phyloP scores from a whole-genome alignment of 1,139 yeast genomes.

The Geotrichum macrosporum region DNA sequence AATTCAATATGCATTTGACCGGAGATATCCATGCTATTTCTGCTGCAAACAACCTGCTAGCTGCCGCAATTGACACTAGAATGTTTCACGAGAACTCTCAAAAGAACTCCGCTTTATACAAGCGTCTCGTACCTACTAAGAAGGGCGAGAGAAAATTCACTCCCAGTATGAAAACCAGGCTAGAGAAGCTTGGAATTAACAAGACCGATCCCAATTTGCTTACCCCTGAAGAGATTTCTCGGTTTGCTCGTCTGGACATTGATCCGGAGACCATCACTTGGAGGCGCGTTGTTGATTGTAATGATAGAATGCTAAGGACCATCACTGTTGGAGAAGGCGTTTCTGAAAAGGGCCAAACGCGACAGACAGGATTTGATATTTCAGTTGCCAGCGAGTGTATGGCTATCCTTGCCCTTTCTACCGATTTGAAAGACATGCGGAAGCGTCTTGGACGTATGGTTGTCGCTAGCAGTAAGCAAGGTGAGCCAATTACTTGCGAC shows the following conservation, averaged over 20 bases:
- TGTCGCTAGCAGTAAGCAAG: constrained; percentile 74
- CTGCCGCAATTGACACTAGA: constrained; percentile 97
- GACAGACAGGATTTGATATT: constrained; percentile 92
- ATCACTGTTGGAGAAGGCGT: constrained; percentile 91
- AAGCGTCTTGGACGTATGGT: constrained; percentile 88
- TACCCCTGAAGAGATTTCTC: constrained; percentile 70
- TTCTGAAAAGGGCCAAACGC: constrained; percentile 83
- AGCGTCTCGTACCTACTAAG: constrained; percentile 84
- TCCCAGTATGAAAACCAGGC: constrained; percentile 69
- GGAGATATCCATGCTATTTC: constrained; percentile 98
- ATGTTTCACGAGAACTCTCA: constrained; percentile 95
- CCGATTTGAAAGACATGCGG: constrained; percentile 80
- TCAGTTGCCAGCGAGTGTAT: constrained; percentile 97
- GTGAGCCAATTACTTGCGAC: constrained; percentile 91
- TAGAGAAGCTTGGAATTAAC: constrained; percentile 73
- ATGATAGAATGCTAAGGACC: constrained; percentile 88
- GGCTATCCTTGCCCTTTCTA: constrained; percentile 93
- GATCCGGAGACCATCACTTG: constrained; percentile 93
- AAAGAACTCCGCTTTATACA: constrained; percentile 79
- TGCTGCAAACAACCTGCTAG: constrained; percentile 90
- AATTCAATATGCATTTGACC: constrained; percentile 95
- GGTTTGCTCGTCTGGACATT: constrained; percentile 81
- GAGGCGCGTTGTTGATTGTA: constrained; percentile 95
- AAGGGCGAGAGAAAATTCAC: constrained; percentile 80
- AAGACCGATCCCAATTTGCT: constrained; percentile 80